Evolutionary conservation across 129 eudicot genomes (phyloP), one percentile per base, ranked within the genome.

Genomic region (Saussurea involucrata): DNA sequence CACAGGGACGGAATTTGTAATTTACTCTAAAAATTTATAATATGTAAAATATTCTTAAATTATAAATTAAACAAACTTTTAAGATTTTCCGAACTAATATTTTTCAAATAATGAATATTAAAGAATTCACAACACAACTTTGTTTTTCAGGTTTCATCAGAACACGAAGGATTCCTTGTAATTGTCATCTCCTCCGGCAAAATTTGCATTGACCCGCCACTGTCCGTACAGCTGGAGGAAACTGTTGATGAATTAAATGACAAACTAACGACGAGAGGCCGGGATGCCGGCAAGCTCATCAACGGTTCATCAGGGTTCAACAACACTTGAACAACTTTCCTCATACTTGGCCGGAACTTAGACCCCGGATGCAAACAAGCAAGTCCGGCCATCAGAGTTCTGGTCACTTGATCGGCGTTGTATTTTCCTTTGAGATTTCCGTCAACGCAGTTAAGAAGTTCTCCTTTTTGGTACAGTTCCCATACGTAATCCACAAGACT

Each of bases 351-450:
- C 78, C 96, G 60, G 5, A 73, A 71, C 46, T 42, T 76, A 32
- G 74, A 81, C 71, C 87, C 89, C 0, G 90, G 92, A 84, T 86
- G 92, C 81, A 90, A 75, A 76, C 96, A 85, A n/a, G 96, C 92
- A 58, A 90, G 86, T 32, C 89, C 92, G 6, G 82, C 85, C 34
- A 82, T 37, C 73, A 90, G 37, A 13, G 81, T 68, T 77, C 89
- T 86, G 60, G 13, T 82, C 74, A 79, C 89, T 84, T 88, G 78
- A 40, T 86, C 87, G 77, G 65, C 83, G 13, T 82, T 76, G 32
- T 42, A 81, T 33, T 79, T 55, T 22, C 86, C 89, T 28, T 63
- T 73, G 6, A 90, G 78, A 60, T 18, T 80, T 7, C 24, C 68
- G 49, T 90, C 96, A 58, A 88, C 92, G 12, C 86, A 86, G 4